Percentiles rank a stretch among this genome's conserved stretches.
phyloP scores from a whole-genome alignment of 2,329 filamentous ascomycete species.

The Westerdykella aurantiaca region DNA sequence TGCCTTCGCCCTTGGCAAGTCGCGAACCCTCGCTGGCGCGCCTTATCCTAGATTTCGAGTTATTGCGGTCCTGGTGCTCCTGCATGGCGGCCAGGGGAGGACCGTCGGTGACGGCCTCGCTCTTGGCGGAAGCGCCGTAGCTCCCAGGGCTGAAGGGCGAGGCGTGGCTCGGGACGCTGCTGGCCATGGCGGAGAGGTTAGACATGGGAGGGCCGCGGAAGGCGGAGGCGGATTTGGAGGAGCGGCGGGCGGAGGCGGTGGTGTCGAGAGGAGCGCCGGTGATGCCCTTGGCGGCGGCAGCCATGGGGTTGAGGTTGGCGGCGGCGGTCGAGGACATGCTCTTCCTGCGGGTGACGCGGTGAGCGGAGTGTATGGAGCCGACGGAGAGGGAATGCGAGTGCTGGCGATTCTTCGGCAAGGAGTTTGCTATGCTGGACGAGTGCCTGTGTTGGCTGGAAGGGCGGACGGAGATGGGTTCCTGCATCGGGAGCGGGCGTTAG shows the following conservation, averaged over 20 bases:
- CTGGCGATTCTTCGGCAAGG: conserved; percentile 63
- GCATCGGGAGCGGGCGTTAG: conserved; percentile 23
- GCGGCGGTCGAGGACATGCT: conserved; percentile 75
- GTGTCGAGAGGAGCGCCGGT: conserved; percentile 54
- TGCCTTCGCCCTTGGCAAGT: conserved; percentile 69
- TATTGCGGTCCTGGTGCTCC: conserved; percentile 39
- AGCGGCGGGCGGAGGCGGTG: conserved; percentile 57
- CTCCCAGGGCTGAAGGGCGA: conserved; percentile 34
- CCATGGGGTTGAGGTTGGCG: conserved; percentile 68
- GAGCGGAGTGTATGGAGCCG: conserved; percentile 68
- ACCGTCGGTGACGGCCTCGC: conserved; percentile 62
- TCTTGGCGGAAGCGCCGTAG: conserved; percentile 41
- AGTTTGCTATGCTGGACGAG: conserved; percentile 50
- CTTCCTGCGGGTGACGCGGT: conserved; percentile 88
- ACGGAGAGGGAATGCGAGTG: conserved; percentile 78
- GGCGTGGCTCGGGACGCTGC: conserved; percentile 58
- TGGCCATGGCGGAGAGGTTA: conserved; percentile 59
- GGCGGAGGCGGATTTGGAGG: conserved; percentile 53
- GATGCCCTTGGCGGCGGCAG: conserved; percentile 61
- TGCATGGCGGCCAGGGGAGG: conserved; percentile 49
- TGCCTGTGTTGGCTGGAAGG: conserved; percentile 43
- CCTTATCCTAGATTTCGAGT: conserved; percentile 51
- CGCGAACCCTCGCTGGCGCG: conserved; percentile 82
- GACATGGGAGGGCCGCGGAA: conserved; percentile 47
- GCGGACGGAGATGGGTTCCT: conserved; percentile 41